Conservation (phyloP, 495 filamentous ascomycete species). For the Xylaria intraflava region DNA sequence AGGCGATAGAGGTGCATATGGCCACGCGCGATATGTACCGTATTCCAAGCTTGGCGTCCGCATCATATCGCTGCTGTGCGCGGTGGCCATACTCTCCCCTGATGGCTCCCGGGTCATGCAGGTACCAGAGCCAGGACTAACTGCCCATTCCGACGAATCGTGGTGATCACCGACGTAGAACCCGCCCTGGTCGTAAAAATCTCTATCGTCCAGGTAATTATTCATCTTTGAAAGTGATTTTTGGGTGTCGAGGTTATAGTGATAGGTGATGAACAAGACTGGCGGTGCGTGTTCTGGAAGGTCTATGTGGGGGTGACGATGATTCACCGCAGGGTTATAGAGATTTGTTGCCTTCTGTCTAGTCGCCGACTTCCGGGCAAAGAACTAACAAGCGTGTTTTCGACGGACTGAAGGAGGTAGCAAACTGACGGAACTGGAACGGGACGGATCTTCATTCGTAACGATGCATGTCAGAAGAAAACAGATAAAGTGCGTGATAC, state of each 20-base stretch:
- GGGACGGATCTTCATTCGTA: background rate
- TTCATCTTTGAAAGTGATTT: background rate
- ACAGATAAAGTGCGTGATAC: background rate
- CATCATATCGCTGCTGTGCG: background rate
- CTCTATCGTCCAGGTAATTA: background rate
- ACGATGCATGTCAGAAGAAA: background rate
- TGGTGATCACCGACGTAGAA: background rate
- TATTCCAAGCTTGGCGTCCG: constrained; percentile 1
- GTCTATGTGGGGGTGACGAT: too few species aligned
- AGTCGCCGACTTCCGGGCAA: background rate
- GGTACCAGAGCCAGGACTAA: background rate
- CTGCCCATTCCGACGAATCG: background rate
- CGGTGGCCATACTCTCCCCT: background rate
- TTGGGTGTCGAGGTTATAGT: background rate
- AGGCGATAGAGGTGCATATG: background rate
- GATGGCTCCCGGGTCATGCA: constrained; percentile 6
- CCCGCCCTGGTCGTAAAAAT: background rate
- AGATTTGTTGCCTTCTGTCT: background rate
- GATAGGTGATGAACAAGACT: background rate
- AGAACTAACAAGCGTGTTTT: background rate
- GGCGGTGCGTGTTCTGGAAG: background rate
- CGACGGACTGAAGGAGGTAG: background rate
- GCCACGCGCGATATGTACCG: background rate
- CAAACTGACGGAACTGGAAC: background rate
- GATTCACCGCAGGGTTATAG: background rate